These are phyloP conservation scores for Ganoderma lucidum DNA, from an alignment of 1,284 basidiomycete genomes.

Conservation along the genomic window DNA sequence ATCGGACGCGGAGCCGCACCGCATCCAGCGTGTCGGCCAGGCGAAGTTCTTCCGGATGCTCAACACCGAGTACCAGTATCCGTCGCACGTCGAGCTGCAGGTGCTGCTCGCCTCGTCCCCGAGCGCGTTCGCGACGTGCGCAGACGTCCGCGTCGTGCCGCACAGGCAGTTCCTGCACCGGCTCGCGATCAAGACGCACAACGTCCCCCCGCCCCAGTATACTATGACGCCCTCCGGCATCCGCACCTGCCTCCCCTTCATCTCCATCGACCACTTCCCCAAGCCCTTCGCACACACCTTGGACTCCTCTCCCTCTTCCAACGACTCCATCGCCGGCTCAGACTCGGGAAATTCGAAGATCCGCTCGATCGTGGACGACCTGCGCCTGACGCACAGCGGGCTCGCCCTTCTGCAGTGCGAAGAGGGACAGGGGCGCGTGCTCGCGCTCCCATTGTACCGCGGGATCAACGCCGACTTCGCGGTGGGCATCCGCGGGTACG, in stretches of 20 bases:
- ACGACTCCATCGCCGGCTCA: not conserved
- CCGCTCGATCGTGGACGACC: not conserved
- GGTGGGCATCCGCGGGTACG: not conserved
- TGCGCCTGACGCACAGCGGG: not conserved
- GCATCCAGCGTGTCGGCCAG: not conserved
- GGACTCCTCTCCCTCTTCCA: not conserved
- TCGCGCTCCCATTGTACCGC: not conserved
- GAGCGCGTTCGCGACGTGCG: constrained; percentile 1
- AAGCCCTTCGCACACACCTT: not conserved
- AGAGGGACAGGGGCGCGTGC: not conserved
- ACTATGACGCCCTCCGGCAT: constrained; percentile 4
- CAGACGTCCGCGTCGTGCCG: not conserved
- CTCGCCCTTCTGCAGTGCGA: not conserved
- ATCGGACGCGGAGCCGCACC: not conserved
- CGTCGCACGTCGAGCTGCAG: not conserved
- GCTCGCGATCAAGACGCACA: not conserved
- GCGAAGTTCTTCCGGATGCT: constrained; percentile 4
- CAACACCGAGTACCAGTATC: constrained; percentile 1
- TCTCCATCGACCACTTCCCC: constrained; percentile 3
- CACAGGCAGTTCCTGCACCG: not conserved
- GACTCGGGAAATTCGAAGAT: not conserved
- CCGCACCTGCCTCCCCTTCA: not conserved
- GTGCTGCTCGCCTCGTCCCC: not conserved
- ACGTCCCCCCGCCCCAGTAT: not conserved
- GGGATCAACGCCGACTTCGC: constrained; percentile 4